These are phyloP conservation scores for Elongisporangium prolatum DNA, from an alignment of 352 stramenopile genomes.

Conservation along the genomic window DNA sequence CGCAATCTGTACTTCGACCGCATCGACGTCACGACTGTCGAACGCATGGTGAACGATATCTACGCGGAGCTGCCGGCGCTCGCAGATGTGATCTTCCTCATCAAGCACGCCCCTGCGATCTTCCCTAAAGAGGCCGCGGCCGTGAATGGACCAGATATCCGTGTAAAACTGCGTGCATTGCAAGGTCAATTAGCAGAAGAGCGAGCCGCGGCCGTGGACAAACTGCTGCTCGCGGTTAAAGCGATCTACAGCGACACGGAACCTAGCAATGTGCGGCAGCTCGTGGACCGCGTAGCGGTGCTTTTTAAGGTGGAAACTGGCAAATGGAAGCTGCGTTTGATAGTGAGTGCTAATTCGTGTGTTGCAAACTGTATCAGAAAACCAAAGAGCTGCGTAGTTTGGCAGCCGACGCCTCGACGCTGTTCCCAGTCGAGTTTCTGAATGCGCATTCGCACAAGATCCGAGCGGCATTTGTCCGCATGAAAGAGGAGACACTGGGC, in stretches of 20 bases:
- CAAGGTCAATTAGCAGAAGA: constrained; percentile 66
- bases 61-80: constrained; percentile 71
- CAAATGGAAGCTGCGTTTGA: constrained; percentile 3
- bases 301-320: constrained; percentile 65
- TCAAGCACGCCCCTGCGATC: constrained; percentile 60
- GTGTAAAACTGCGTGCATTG: constrained; percentile 41
- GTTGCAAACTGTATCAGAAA: constrained; percentile 28
- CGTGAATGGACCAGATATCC: constrained; percentile 64
- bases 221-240: constrained; percentile 52
- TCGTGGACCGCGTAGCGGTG: constrained; percentile 46
- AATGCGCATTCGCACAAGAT: constrained; percentile 58
- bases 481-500: constrained; percentile 47
- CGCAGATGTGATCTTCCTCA: constrained; percentile 78
- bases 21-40: constrained; percentile 76
- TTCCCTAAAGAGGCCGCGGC: constrained; percentile 62
- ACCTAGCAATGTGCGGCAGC: constrained; percentile 47
- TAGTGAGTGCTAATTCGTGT: neutral
- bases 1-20: constrained; percentile 88
- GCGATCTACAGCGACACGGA: constrained; percentile 79
- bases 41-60: constrained; percentile 76
- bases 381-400: constrained; percentile 85
- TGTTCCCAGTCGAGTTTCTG: constrained; percentile 83
- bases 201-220: constrained; percentile 56
- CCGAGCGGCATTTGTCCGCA: constrained; percentile 46
- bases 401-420: constrained; percentile 55